Conservation (phyloP, 345 rosid species). For the sweet orange (Citrus sinensis) region DVS_A1.0 CM039168.1:19533501-19534000, state of each 20-base stretch:
- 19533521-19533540: no score
- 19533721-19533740: neutral
- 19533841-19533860: slow-evolving; percentile 24
- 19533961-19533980: slow-evolving; percentile 30
- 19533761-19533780: neutral
- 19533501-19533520: no score
- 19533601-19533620: no score
- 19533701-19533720: neutral
- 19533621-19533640: no score
- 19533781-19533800: neutral
- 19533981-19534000: slow-evolving; percentile 40
- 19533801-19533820: slow-evolving; percentile 45
- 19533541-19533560: no score
- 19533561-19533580: no score
- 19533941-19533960: slow-evolving; percentile 31
- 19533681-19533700: no score
- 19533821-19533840: slow-evolving; percentile 33
- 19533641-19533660: neutral
- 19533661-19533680: no score
- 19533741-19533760: neutral
- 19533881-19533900: neutral
- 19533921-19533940: slow-evolving; percentile 22
- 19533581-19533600: no score
- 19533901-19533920: slow-evolving; percentile 1
- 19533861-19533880: slow-evolving; percentile 35